A percentile compares a stretch with the other conserved stretches of the same genome.
Conservation (phyloP, 306 rosid species). For the Macrotyloma uniflorum region DNA sequence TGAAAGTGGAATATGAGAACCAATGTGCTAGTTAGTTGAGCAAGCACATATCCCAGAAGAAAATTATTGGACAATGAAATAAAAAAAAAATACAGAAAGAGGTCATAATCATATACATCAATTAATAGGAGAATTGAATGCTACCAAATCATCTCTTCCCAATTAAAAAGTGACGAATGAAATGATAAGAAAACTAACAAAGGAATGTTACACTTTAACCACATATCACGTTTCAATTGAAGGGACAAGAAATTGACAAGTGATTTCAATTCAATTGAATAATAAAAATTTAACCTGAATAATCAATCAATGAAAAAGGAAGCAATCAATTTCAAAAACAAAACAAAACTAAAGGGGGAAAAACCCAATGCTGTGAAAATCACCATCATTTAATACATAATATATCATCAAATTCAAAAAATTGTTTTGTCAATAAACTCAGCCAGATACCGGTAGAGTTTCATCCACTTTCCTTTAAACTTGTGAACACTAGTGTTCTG, state of each 20-base stretch:
- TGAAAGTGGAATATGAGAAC: slow-evolving; percentile 18
- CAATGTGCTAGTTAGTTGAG: not conserved
- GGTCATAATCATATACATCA: not conserved
- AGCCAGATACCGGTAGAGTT: not conserved
- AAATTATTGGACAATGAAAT: not conserved
- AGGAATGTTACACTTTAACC: not conserved
- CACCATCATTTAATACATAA: not conserved
- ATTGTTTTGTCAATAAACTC: not conserved
- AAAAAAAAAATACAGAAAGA: not conserved
- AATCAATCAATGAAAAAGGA: slow-evolving; percentile 26
- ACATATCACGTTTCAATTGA: not conserved
- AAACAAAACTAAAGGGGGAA: not conserved
- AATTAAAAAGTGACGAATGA: not conserved
- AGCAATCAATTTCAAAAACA: slow-evolving; percentile 13
- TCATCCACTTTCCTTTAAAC: slow-evolving; percentile 23
- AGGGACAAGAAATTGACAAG: not conserved
- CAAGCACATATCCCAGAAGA: not conserved
- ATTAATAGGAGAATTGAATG: not conserved
- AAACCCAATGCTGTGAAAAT: not conserved
- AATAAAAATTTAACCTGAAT: not conserved
- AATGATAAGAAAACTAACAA: not conserved
- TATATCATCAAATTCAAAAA: not conserved
- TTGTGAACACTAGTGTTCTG: not conserved
- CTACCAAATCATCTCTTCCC: not conserved
- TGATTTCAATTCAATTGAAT: not conserved